Percentiles rank a stretch among this genome's conserved stretches.
Conservation (phyloP, 306 rosid species). For the Ammopiptanthus mongolicus region DNA sequence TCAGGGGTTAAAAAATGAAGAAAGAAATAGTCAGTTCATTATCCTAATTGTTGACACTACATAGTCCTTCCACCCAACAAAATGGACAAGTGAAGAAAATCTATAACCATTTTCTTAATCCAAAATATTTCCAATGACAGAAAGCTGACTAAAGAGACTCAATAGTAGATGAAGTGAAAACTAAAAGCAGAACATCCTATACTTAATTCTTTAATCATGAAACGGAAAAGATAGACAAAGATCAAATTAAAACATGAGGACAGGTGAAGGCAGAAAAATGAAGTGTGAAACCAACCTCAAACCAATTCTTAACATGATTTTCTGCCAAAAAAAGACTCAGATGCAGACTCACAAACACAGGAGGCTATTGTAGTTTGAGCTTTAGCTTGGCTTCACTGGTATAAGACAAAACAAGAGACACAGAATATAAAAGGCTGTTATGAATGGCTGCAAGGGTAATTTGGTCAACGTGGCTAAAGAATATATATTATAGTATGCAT, state of each 20-base stretch:
- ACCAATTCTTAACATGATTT: conserved; percentile 32
- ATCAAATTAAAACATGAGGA: background rate
- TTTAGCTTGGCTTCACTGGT: background rate
- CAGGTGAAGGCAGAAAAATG: background rate
- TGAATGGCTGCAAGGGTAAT: background rate
- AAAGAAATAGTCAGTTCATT: background rate
- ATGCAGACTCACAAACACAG: background rate
- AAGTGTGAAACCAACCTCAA: conserved; percentile 32
- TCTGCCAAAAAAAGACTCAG: background rate
- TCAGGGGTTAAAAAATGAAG: too few species aligned
- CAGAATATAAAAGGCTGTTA: background rate
- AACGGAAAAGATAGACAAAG: background rate
- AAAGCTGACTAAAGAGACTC: background rate
- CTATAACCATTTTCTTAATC: background rate
- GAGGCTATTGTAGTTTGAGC: background rate
- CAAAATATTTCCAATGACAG: background rate
- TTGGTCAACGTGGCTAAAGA: conserved; percentile 5
- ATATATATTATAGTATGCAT: background rate
- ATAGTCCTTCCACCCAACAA: background rate
- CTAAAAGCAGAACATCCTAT: background rate
- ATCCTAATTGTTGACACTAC: background rate
- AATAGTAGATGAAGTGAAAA: background rate
- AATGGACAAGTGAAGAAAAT: background rate
- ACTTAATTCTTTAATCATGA: background rate
- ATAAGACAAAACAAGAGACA: background rate